Evolutionary conservation across 495 filamentous ascomycete species (phyloP).

Genomic region (Tuber microsphaerosporum): DNA sequence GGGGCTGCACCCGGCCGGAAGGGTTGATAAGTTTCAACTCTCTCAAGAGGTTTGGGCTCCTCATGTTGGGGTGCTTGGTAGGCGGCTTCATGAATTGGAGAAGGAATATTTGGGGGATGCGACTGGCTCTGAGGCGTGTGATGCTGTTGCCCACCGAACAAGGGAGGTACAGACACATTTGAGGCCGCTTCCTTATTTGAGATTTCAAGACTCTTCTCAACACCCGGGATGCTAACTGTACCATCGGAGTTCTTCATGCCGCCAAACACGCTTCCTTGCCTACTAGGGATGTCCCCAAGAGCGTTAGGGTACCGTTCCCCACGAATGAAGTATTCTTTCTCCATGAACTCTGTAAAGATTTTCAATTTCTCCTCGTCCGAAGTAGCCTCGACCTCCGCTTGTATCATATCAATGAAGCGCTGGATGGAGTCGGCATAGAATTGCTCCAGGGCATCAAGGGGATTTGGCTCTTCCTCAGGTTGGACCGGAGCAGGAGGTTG

Average conservation of each 20-base stretch:
- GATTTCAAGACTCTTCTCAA: background rate
- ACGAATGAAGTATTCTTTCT: slow-evolving; percentile 39
- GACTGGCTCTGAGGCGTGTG: background rate
- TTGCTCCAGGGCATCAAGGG: slow-evolving; percentile 26
- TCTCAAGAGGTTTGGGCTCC: slow-evolving; percentile 1
- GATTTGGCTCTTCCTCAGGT: slow-evolving; percentile 26
- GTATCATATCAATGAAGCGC: slow-evolving; percentile 38
- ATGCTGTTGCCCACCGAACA: background rate
- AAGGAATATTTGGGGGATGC: background rate
- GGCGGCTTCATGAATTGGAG: background rate
- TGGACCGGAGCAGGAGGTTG: background rate
- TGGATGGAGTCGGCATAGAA: slow-evolving; percentile 39
- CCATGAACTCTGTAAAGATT: slow-evolving; percentile 39
- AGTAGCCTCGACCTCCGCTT: slow-evolving; percentile 32
- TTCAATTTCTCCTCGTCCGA: slow-evolving; percentile 39
- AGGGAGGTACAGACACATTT: background rate
- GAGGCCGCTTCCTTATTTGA: background rate
- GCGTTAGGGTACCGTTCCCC: slow-evolving; percentile 37
- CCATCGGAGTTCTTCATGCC: background rate
- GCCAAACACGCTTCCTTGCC: slow-evolving; percentile 28
- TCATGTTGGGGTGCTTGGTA: slow-evolving; percentile 7
- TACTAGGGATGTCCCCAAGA: slow-evolving; percentile 33
- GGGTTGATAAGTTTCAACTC: slow-evolving; percentile 21
- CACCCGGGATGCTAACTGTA: background rate
- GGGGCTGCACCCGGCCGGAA: slow-evolving; percentile 15